Evolutionary conservation across 208 protist genomes (phyloP).

Genomic region (Eutreptiella sp.): DNA sequence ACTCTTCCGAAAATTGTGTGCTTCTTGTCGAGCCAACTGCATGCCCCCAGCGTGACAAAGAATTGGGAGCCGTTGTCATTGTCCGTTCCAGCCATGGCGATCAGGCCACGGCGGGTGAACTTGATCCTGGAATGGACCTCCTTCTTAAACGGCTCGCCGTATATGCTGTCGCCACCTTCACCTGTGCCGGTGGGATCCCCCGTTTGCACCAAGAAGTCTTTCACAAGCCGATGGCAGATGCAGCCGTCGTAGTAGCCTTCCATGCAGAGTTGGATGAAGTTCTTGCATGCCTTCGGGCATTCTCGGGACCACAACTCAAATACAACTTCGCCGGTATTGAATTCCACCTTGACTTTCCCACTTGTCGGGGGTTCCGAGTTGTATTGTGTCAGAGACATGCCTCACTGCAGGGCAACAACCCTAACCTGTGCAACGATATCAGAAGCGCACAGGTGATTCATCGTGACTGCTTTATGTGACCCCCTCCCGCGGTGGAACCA

Average conservation of each 20-base stretch:
- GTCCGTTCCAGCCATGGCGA: conserved; percentile 34
- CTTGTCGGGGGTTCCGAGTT: no score
- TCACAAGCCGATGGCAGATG: conserved; percentile 31
- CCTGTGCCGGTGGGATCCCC: conserved; percentile 35
- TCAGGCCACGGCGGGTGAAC: conserved; percentile 29
- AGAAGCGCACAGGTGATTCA: no score
- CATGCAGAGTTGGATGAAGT: conserved; percentile 88
- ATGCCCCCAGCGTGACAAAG: conserved; percentile 32
- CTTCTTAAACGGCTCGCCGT: conserved; percentile 36
- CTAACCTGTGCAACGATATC: no score
- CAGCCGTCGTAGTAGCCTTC: conserved; percentile 52
- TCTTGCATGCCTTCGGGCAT: conserved; percentile 76
- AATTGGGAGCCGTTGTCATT: conserved; percentile 39
- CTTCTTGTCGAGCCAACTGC: conserved; percentile 37
- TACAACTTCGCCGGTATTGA: no score
- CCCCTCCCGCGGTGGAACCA: no score
- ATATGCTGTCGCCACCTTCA: conserved; percentile 32
- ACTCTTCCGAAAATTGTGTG: conserved; percentile 69
- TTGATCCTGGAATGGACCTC: conserved; percentile 29
- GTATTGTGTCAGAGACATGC: no score
- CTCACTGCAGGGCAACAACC: no score
- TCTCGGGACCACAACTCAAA: conserved; percentile 57
- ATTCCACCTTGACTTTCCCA: no score
- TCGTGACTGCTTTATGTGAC: no score
- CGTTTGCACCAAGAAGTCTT: conserved; percentile 40